These are phyloP conservation scores for Blumeriella jaapii DNA, from an alignment of 2,329 filamentous ascomycete species.

Conservation along the genomic window DNA sequence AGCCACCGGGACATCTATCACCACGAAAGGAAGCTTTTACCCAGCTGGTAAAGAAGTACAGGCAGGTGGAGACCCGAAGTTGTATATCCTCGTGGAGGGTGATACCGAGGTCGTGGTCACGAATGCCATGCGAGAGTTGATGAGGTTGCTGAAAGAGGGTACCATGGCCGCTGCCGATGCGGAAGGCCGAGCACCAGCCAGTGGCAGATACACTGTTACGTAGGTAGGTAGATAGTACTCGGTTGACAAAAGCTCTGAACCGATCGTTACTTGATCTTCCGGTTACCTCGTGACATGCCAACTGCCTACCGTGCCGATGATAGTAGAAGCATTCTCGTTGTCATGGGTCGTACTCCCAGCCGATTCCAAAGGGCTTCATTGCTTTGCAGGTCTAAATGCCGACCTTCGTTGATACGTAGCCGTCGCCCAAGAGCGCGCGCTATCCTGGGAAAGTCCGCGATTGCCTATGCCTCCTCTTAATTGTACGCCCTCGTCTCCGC, in stretches of 20 bases:
- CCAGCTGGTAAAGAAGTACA: slow-evolving; percentile 67
- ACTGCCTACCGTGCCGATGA: too few species aligned
- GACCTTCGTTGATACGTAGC: too few species aligned
- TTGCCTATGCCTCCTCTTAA: too few species aligned
- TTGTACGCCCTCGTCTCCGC: slow-evolving; percentile 46
- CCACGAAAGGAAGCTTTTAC: slow-evolving; percentile 92
- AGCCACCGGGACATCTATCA: slow-evolving; percentile 88
- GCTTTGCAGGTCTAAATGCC: too few species aligned
- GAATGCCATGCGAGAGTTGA: slow-evolving; percentile 81
- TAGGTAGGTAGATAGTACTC: too few species aligned
- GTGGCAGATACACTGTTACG: slow-evolving; percentile 70
- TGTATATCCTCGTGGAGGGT: slow-evolving; percentile 95
- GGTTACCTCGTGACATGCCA: too few species aligned
- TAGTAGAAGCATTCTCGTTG: not conserved
- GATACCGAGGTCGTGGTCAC: slow-evolving; percentile 90
- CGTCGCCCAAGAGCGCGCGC: too few species aligned
- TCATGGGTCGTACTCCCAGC: not conserved
- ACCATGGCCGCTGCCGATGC: slow-evolving; percentile 81
- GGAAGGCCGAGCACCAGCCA: slow-evolving; percentile 66
- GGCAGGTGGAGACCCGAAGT: slow-evolving; percentile 69
- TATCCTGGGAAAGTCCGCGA: too few species aligned
- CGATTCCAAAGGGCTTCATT: not conserved
- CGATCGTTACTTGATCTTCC: too few species aligned
- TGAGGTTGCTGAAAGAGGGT: slow-evolving; percentile 77
- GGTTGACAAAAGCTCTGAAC: too few species aligned